Percentiles rank a stretch among this genome's conserved stretches.
Evolutionary conservation across 2,329 filamentous ascomycete genomes (phyloP).

Genomic region (Clonostachys chloroleuca): DNA sequence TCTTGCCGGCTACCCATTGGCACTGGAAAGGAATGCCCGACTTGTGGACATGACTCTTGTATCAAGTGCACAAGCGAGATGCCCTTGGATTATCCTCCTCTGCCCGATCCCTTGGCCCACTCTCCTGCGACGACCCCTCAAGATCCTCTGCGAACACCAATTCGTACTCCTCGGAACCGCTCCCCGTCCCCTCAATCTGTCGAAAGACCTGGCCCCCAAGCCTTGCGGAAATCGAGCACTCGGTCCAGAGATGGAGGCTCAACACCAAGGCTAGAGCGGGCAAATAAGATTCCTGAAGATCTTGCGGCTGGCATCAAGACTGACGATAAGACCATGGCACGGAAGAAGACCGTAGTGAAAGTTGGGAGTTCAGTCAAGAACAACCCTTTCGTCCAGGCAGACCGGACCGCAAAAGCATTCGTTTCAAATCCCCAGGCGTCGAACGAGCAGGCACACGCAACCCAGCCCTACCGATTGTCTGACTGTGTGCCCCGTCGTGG

Average conservation of each 20-base stretch:
- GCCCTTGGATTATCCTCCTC: background rate
- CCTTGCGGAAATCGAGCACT: background rate
- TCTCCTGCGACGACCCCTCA: background rate
- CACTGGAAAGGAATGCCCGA: slow-evolving; percentile 31
- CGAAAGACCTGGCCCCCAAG: background rate
- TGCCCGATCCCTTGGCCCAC: background rate
- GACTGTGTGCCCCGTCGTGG: slow-evolving; percentile 19
- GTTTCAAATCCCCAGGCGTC: slow-evolving; percentile 12
- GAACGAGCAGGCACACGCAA: slow-evolving; percentile 8
- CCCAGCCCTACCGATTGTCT: slow-evolving; percentile 13
- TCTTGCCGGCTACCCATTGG: slow-evolving; percentile 37
- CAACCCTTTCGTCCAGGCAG: slow-evolving; percentile 24
- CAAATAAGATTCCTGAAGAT: too few species aligned
- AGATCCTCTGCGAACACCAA: background rate
- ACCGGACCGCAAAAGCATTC: slow-evolving; percentile 12
- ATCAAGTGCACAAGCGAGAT: slow-evolving; percentile 35
- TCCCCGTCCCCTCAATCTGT: too few species aligned
- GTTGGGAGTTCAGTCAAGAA: slow-evolving; percentile 12
- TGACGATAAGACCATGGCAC: background rate
- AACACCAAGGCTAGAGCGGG: background rate
- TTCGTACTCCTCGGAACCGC: too few species aligned
- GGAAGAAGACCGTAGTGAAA: slow-evolving; percentile 3
- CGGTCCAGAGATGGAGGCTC: background rate
- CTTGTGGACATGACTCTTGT: slow-evolving; percentile 48
- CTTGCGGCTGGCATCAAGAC: background rate